Conservation (phyloP, 2,329 filamentous ascomycete species). For the Lasiodiplodia sp. region DNA sequence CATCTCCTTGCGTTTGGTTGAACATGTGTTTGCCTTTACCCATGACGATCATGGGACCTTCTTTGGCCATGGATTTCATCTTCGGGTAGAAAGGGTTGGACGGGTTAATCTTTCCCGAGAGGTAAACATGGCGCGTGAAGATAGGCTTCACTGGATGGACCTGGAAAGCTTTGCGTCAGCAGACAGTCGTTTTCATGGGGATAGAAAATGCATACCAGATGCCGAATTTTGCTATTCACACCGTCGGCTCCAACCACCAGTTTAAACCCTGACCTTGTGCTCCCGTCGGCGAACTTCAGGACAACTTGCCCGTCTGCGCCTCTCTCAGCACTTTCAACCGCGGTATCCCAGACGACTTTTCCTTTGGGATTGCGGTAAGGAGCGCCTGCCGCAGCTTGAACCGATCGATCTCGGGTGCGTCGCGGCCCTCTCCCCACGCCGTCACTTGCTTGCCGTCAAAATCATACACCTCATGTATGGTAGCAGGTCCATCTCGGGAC, state of each 20-base stretch:
- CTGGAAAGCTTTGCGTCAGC: not conserved
- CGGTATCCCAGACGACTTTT: not conserved
- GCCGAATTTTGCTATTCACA: not conserved
- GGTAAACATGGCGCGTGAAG: not conserved
- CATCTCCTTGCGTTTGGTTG: not conserved
- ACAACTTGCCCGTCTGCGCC: not conserved
- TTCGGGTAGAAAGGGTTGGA: not conserved
- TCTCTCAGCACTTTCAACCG: not conserved
- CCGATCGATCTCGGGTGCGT: not conserved
- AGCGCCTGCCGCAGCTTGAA: not conserved
- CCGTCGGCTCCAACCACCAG: not conserved
- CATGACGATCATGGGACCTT: not conserved
- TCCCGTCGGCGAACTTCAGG: not conserved
- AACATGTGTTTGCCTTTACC: not conserved
- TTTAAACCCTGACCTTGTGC: not conserved
- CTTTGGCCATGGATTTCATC: not conserved
- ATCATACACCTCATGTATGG: not conserved
- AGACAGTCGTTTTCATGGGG: not conserved
- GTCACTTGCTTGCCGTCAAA: not conserved
- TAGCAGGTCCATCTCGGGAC: not conserved
- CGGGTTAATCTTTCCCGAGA: not conserved
- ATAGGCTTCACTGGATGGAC: not conserved
- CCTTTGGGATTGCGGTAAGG: not conserved
- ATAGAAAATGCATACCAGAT: not conserved
- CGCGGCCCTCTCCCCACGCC: not conserved